phyloP scores from a whole-genome alignment of 192 early-diverging fungal genomes.

The Spinellus fusiger region DNA sequence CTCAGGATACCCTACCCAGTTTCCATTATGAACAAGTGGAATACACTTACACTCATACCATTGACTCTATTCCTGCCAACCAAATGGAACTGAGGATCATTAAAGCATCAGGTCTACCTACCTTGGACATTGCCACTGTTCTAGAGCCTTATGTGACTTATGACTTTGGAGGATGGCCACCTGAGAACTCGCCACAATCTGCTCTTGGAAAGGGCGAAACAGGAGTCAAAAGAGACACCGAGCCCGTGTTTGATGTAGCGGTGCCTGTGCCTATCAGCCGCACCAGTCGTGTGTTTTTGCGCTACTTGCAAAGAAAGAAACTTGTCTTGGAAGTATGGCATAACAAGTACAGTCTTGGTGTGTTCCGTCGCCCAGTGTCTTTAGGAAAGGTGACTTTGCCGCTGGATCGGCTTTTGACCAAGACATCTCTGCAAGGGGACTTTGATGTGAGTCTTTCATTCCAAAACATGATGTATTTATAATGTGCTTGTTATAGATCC shows the following conservation, averaged over 20 bases:
- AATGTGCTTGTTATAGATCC: slow-evolving; percentile 35
- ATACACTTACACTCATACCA: slow-evolving; percentile 41
- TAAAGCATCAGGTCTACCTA: slow-evolving; percentile 48
- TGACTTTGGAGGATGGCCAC: slow-evolving; percentile 71
- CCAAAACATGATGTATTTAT: not conserved
- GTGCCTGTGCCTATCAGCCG: slow-evolving; percentile 56
- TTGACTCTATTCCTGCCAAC: slow-evolving; percentile 51
- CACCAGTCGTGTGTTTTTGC: slow-evolving; percentile 46
- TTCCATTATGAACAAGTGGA: slow-evolving; percentile 55
- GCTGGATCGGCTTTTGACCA: slow-evolving; percentile 51
- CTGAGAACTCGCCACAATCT: slow-evolving; percentile 42
- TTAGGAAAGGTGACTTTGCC: slow-evolving; percentile 56
- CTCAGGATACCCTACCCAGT: slow-evolving; percentile 29
- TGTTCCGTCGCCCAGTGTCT: slow-evolving; percentile 45
- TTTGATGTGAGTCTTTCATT: slow-evolving; percentile 47
- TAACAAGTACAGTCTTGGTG: slow-evolving; percentile 42
- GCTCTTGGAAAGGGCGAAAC: slow-evolving; percentile 63
- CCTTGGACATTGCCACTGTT: slow-evolving; percentile 46
- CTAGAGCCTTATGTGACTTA: slow-evolving; percentile 62
- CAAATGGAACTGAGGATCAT: slow-evolving; percentile 61
- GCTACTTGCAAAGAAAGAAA: slow-evolving; percentile 65
- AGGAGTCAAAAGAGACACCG: slow-evolving; percentile 31
- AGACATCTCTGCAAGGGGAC: slow-evolving; percentile 60
- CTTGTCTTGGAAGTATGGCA: slow-evolving; percentile 65
- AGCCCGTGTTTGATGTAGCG: slow-evolving; percentile 53